These are phyloP conservation scores for Cyclospora cayetanensis DNA, from an alignment of 169 alveolate genomes.

Conservation along the genomic window DNA sequence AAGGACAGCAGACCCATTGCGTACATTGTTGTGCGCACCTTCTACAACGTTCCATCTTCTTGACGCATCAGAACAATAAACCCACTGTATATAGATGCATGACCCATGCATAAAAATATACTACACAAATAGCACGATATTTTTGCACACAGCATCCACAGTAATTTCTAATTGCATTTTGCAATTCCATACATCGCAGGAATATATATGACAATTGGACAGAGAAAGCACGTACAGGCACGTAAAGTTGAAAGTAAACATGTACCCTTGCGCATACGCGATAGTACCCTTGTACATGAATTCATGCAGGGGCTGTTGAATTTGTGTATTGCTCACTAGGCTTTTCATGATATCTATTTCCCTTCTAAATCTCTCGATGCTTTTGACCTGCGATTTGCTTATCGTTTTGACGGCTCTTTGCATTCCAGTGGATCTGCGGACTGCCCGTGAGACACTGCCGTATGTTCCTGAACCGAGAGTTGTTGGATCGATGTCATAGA, in stretches of 20 bases:
- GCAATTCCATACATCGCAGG: background rate
- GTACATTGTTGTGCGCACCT: background rate
- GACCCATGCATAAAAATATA: too few relatives aligned
- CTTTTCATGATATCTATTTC: constrained; percentile 91
- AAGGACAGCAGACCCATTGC: background rate
- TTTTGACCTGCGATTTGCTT: constrained; percentile 86
- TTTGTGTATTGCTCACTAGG: constrained; percentile 64
- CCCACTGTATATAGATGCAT: too few relatives aligned
- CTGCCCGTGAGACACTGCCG: constrained; percentile 86
- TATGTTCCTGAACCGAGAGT: constrained; percentile 86
- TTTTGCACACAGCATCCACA: too few relatives aligned
- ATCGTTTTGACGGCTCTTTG: constrained; percentile 90
- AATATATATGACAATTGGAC: background rate
- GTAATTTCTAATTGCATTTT: background rate
- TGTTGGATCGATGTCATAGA: constrained; percentile 74
- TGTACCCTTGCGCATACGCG: background rate
- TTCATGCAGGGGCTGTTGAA: background rate
- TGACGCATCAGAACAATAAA: too few relatives aligned
- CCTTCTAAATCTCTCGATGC: constrained; percentile 88
- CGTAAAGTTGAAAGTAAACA: background rate
- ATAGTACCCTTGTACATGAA: background rate
- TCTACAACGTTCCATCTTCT: background rate
- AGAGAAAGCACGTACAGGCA: background rate
- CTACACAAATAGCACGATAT: too few relatives aligned
- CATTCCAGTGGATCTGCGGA: constrained; percentile 78